Evolutionary conservation across 805 yeast genomes (phyloP).

Genomic region (Metschnikowia rubicola): DNA sequence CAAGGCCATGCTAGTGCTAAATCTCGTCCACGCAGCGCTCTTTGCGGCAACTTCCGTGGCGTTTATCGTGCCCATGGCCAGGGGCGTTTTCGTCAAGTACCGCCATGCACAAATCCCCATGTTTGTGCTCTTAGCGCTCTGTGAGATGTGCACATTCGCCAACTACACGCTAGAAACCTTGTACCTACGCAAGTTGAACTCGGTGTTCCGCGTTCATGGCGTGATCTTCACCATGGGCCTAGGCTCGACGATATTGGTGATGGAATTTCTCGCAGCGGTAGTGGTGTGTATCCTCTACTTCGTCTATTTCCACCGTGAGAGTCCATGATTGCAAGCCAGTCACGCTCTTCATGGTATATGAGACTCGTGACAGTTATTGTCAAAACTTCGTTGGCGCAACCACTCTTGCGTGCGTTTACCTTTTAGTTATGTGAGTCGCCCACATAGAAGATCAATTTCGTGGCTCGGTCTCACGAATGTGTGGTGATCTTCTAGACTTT

Average conservation of each 20-base stretch:
- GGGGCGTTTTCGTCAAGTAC: not conserved
- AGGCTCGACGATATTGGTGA: constrained; percentile 9
- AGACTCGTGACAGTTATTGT: too few species aligned
- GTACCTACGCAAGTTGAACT: constrained; percentile 6
- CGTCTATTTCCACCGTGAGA: not conserved
- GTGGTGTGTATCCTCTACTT: constrained; percentile 5
- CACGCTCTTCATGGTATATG: too few species aligned
- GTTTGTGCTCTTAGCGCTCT: constrained; percentile 5
- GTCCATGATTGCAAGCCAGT: too few species aligned
- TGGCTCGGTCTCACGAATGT: too few species aligned
- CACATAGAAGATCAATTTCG: too few species aligned
- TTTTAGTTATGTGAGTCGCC: too few species aligned
- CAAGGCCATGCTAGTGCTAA: constrained; percentile 3
- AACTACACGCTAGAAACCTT: constrained; percentile 9
- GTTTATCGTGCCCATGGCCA: constrained; percentile 2
- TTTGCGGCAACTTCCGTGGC: not conserved
- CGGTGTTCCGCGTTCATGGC: constrained; percentile 10
- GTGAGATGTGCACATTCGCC: constrained; percentile 12
- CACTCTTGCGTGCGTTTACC: too few species aligned
- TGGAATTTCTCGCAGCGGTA: constrained; percentile 11
- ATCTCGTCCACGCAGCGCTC: constrained; percentile 6
- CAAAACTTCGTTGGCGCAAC: too few species aligned
- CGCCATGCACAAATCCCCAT: not conserved
- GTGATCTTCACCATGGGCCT: constrained; percentile 11
- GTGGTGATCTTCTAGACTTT: too few species aligned